These are phyloP conservation scores for Fraxinus xanthoxyloides DNA, from an alignment of 305 asterid genomes.

Conservation along the genomic window DNA sequence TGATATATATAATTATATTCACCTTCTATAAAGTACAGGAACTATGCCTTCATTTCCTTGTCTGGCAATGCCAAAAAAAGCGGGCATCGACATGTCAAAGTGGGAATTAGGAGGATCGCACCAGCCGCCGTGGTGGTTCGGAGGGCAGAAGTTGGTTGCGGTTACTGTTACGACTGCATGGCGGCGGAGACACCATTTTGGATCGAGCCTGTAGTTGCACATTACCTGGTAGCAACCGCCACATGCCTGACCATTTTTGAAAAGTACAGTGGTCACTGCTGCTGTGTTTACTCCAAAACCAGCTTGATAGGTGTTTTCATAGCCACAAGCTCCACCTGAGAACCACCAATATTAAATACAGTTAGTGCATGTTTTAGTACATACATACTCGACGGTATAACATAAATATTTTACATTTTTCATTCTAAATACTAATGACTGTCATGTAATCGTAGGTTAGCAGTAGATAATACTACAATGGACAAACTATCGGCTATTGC, in stretches of 20 bases:
- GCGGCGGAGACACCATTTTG: slow-evolving; percentile 50
- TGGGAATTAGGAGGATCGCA: slow-evolving; percentile 71
- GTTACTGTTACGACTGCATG: slow-evolving; percentile 47
- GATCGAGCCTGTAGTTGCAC: slow-evolving; percentile 42
- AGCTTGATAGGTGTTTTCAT: slow-evolving; percentile 51
- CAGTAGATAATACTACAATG: neutral
- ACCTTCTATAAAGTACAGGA: slow-evolving; percentile 57
- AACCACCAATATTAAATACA: neutral
- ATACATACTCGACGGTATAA: neutral
- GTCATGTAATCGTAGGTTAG: neutral
- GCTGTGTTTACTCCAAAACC: slow-evolving; percentile 64
- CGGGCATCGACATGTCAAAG: slow-evolving; percentile 72
- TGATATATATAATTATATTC: neutral
- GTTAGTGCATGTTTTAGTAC: neutral
- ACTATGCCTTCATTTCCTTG: slow-evolving; percentile 58
- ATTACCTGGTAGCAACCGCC: slow-evolving; percentile 57
- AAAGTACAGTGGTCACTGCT: slow-evolving; percentile 59
- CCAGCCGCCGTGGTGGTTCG: slow-evolving; percentile 71
- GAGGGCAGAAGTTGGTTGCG: slow-evolving; percentile 72
- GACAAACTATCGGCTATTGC: neutral
- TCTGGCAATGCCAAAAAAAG: slow-evolving; percentile 66
- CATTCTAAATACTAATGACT: neutral
- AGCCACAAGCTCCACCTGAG: slow-evolving; percentile 77
- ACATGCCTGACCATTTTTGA: slow-evolving; percentile 60
- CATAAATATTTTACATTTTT: too few relatives aligned